Percentiles rank a stretch among this genome's conserved stretches.
Evolutionary conservation across 2,329 filamentous ascomycete genomes (phyloP).

Genomic region (Trichothecium roseum): DNA sequence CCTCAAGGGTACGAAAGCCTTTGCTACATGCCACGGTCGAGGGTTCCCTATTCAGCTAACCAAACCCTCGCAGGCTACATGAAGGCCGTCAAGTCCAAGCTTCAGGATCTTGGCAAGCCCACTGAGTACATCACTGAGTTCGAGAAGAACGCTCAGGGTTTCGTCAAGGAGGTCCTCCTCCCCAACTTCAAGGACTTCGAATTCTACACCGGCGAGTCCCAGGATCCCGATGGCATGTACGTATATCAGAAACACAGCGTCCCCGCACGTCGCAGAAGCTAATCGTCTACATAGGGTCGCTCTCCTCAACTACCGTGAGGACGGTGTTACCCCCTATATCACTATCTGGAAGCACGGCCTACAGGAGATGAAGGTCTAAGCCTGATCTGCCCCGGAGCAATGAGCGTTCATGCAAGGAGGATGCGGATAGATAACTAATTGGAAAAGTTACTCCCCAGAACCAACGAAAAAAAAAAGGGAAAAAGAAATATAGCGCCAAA

Average conservation of each 20-base stretch:
- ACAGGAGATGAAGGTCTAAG: constrained; percentile 82
- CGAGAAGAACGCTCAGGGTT: constrained; percentile 62
- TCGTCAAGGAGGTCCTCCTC: constrained; percentile 73
- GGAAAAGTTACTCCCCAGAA: too few relatives aligned
- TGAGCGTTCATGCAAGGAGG: constrained; percentile 10
- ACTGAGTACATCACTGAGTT: constrained; percentile 65
- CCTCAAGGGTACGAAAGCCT: constrained; percentile 61
- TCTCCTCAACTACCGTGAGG: constrained; percentile 95
- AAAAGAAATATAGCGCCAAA: background rate
- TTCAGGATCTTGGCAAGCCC: constrained; percentile 51
- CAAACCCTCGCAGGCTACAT: constrained; percentile 57
- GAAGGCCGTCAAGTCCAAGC: constrained; percentile 69
- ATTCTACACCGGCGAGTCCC: constrained; percentile 84
- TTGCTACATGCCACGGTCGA: background rate
- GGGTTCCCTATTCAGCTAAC: constrained; percentile 5
- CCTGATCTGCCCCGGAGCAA: too few relatives aligned
- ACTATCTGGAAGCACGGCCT: constrained; percentile 95
- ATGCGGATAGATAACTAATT: too few relatives aligned
- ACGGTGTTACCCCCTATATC: constrained; percentile 82
- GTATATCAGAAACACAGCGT: constrained; percentile 21
- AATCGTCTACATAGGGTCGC: constrained; percentile 50
- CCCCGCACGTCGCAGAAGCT: constrained; percentile 2
- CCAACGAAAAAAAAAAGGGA: too few relatives aligned
- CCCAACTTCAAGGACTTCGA: constrained; percentile 93
- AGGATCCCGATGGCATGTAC: constrained; percentile 91